A percentile compares a stretch with the other conserved stretches of the same genome.
Evolutionary conservation across 306 rosid species (phyloP).

Genomic region (Rosa chinensis): DNA sequence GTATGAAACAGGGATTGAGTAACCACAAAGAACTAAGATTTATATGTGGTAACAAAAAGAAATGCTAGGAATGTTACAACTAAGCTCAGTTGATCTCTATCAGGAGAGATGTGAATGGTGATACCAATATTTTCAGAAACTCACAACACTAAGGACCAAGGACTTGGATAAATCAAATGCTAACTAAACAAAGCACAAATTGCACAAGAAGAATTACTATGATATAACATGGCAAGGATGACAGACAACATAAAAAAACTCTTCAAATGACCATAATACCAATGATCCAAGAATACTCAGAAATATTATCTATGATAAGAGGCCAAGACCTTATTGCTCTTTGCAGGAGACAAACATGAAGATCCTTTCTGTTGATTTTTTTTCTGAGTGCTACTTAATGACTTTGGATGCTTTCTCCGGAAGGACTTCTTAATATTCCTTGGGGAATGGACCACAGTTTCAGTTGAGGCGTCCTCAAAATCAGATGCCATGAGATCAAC

Average conservation of each 20-base stretch:
- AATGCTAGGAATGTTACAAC: not conserved
- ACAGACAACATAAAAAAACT: not conserved
- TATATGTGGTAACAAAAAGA: not conserved
- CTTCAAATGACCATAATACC: not conserved
- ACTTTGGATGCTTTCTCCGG: slow-evolving; percentile 41
- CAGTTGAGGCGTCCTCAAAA: slow-evolving; percentile 36
- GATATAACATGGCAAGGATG: not conserved
- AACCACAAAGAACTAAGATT: not conserved
- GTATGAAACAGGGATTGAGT: not conserved
- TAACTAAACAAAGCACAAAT: not conserved
- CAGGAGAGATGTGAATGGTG: not conserved
- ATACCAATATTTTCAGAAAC: not conserved
- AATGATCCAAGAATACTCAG: not conserved
- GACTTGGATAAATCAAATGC: not conserved
- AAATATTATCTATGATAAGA: not conserved
- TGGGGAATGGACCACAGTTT: slow-evolving; percentile 22
- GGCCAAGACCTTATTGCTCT: slow-evolving; percentile 46
- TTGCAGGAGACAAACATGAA: slow-evolving; percentile 31
- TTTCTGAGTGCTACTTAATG: slow-evolving; percentile 39
- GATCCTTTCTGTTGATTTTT: slow-evolving; percentile 42
- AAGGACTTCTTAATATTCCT: slow-evolving; percentile 26
- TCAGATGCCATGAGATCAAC: slow-evolving; percentile 37
- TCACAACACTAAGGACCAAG: not conserved
- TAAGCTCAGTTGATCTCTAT: not conserved
- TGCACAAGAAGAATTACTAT: not conserved